Evolutionary conservation across 1,139 yeast species (phyloP), one percentile per base, ranked within the genome.

Genomic region (Hanseniaspora sp.): DNA sequence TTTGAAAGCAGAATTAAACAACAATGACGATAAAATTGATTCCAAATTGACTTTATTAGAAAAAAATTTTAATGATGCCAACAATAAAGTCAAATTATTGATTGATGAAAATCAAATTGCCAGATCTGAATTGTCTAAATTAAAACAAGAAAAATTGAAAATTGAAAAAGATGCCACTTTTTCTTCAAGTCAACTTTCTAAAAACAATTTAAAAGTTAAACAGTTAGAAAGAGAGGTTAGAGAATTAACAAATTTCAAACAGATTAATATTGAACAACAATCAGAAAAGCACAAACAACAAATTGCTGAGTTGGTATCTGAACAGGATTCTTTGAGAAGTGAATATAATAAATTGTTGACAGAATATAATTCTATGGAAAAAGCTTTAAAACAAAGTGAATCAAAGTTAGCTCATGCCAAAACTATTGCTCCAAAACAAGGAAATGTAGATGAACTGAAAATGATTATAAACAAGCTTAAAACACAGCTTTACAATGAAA

Each of bases 31-130:
- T 17, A 71, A 69, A 44, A 61, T 76, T 15, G 73, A 73, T 46
- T 59, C 58, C 4, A 71, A 71, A 56, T 57, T 76, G 33, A 60
- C 63, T 7, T 61, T 67, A 9, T 59, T 70, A 33, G 71, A 64
- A 48, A 63, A 70, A 13, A 68, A 66, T 42, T 68, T 67, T 56
- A 68, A 63, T 51, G 59, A 63, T 29, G 71, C 76, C 7, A 69
- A 69, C 58, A 63, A 71, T 55, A 72, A 74, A 51, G 63, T 77
- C 48, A 71, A 73, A 56, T 71, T 73, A 12, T 68, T 81, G 41
- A 69, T 75, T 11, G 66, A 64, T 7, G 85, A 79, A 60, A 82
- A 80, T 61, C 67, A 69, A 23, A 71, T 67, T 18, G 67, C 81
- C 29, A 63, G 71, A 56, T 58, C 63, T 46, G 69, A 74, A 64